Evolutionary conservation across 2,329 filamentous ascomycete species (phyloP).

Genomic region (Colletotrichum lini): DNA sequence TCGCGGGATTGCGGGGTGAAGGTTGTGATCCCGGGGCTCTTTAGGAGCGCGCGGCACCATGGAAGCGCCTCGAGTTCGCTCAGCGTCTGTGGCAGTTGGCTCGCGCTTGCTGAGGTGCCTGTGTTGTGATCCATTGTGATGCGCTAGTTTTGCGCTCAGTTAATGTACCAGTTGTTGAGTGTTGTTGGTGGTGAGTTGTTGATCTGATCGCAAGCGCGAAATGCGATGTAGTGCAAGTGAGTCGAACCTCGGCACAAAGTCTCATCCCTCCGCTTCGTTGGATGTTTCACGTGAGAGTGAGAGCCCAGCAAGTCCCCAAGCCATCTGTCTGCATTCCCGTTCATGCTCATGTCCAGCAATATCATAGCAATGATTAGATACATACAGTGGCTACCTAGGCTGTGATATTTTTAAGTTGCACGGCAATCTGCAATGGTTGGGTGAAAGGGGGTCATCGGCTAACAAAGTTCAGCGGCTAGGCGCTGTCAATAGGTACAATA

Average conservation of each 20-base stretch:
- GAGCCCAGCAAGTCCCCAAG: too few relatives aligned
- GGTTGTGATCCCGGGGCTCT: slow-evolving; percentile 46
- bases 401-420: not conserved
- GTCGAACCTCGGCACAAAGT: slow-evolving; percentile 30
- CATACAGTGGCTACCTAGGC: not conserved
- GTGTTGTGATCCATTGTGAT: not conserved
- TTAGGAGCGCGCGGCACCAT: slow-evolving; percentile 54
- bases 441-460: not conserved
- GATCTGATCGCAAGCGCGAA: not conserved
- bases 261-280: not conserved
- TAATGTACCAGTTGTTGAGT: not conserved
- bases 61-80: slow-evolving; percentile 53
- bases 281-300: slow-evolving; percentile 30
- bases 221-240: not conserved
- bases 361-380: not conserved
- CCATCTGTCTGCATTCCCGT: not conserved
- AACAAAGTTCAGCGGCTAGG: too few relatives aligned
- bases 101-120: too few relatives aligned
- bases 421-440: not conserved
- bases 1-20: slow-evolving; percentile 54
- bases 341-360: not conserved
- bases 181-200: not conserved
- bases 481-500: too few relatives aligned
- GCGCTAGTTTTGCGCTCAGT: not conserved
- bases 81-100: slow-evolving; percentile 9